phyloP scores from a whole-genome alignment of 2,329 filamentous ascomycete genomes.

The Cyphellophora attinorum region DNA sequence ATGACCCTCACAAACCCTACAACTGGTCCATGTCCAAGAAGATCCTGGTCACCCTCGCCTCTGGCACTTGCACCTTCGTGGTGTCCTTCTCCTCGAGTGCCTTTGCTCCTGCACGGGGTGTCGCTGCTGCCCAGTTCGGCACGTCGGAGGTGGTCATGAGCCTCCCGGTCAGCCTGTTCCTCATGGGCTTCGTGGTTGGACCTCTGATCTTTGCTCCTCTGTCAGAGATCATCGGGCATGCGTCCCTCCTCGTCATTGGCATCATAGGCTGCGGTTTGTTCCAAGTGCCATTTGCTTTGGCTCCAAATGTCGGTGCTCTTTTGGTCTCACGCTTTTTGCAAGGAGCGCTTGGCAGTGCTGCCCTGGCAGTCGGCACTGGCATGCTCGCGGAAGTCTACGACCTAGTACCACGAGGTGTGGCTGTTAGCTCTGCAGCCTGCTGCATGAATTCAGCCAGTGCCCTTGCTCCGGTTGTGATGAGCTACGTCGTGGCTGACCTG shows the following conservation, averaged over 20 bases:
- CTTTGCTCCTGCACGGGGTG: slow-evolving; percentile 51
- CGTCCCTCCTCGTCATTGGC: slow-evolving; percentile 50
- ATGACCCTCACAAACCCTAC: slow-evolving; percentile 49
- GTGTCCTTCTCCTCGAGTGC: slow-evolving; percentile 42
- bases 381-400: slow-evolving; percentile 23
- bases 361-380: slow-evolving; percentile 51
- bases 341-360: slow-evolving; percentile 47
- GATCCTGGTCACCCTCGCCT: slow-evolving; percentile 3
- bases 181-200: slow-evolving; percentile 48
- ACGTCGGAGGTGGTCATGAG: neutral
- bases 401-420: neutral
- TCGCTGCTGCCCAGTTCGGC: slow-evolving; percentile 32
- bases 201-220: slow-evolving; percentile 40
- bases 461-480: slow-evolving; percentile 1
- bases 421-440: neutral
- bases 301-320: slow-evolving; percentile 38
- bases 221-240: slow-evolving; percentile 18
- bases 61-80: slow-evolving; percentile 49
- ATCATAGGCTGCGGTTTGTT: neutral
- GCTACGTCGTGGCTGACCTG: slow-evolving; percentile 16
- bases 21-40: slow-evolving; percentile 47
- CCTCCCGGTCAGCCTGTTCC: slow-evolving; percentile 35
- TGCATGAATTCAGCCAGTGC: slow-evolving; percentile 1
- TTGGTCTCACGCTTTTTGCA: slow-evolving; percentile 46
- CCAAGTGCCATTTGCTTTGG: slow-evolving; percentile 34